Evolutionary conservation across 495 filamentous ascomycete species (phyloP).

Genomic region (Penicillium soppii): DNA sequence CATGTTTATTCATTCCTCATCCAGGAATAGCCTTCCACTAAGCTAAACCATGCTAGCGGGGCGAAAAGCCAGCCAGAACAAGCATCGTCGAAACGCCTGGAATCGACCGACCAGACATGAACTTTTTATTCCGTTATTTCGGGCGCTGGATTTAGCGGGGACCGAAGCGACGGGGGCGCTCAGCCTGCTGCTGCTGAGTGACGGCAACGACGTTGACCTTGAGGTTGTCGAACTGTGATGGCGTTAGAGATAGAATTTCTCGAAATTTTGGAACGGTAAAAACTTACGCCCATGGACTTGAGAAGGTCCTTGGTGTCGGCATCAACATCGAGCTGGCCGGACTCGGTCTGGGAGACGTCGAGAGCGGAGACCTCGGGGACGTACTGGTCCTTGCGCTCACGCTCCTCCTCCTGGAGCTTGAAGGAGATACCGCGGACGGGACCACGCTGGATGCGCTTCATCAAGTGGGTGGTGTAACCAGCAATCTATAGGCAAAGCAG

Average conservation of each 20-base stretch:
- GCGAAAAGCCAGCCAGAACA: slow-evolving; percentile 21
- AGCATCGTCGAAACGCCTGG: slow-evolving; percentile 30
- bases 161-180: slow-evolving; percentile 70
- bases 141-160: slow-evolving; percentile 40
- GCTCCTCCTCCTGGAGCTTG: slow-evolving; percentile 99
- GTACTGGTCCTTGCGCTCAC: slow-evolving; percentile 99
- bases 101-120: slow-evolving; percentile 33
- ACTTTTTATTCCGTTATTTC: slow-evolving; percentile 28
- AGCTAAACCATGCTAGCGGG: slow-evolving; percentile 35
- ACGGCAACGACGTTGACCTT: slow-evolving; percentile 92
- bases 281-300: slow-evolving; percentile 95
- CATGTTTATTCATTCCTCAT: slow-evolving; percentile 59
- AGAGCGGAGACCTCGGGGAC: slow-evolving; percentile 97
- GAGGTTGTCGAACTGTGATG: slow-evolving; percentile 87
- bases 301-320: slow-evolving; percentile 96
- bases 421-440: slow-evolving; percentile 99
- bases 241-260: slow-evolving; percentile 4
- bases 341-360: slow-evolving; percentile 92
- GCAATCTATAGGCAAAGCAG: slow-evolving; percentile 66
- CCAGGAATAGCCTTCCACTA: slow-evolving; percentile 33
- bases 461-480: slow-evolving; percentile 85
- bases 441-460: slow-evolving; percentile 99
- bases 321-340: slow-evolving; percentile 91
- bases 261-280: neutral
- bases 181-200: slow-evolving; percentile 76